Evolutionary conservation across 345 rosid genomes (phyloP).

Genomic region (Salix purpurea): DNA sequence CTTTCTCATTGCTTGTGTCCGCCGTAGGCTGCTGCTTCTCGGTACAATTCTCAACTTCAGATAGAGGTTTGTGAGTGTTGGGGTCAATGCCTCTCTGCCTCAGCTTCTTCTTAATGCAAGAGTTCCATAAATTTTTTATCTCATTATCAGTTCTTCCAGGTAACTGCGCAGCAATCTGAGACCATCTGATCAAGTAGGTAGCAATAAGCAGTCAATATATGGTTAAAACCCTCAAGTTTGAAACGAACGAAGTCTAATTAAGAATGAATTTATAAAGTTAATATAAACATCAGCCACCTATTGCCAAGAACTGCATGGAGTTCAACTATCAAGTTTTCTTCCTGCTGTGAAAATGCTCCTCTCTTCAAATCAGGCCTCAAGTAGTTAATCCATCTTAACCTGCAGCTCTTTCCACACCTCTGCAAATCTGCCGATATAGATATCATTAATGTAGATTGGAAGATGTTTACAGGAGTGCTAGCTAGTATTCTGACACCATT

Average conservation of each 20-base stretch:
- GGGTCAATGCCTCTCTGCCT: conserved; percentile 32
- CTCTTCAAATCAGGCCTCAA: conserved; percentile 85
- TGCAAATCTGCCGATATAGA: conserved; percentile 44
- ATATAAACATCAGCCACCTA: conserved; percentile 32
- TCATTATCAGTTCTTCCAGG: conserved; percentile 31
- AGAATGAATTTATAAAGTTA: neutral
- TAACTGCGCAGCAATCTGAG: conserved; percentile 29
- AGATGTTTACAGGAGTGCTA: neutral
- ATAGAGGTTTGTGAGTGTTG: conserved; percentile 30
- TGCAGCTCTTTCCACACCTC: conserved; percentile 80
- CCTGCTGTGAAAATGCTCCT: conserved; percentile 76
- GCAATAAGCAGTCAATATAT: neutral
- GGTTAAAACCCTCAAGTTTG: neutral
- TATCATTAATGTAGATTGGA: neutral
- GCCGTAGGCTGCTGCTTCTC: conserved; percentile 24
- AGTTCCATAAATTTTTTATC: conserved; percentile 31
- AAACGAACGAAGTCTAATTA: neutral
- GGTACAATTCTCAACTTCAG: conserved; percentile 38
- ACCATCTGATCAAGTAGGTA: conserved; percentile 17
- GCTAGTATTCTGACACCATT: neutral
- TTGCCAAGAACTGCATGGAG: conserved; percentile 75
- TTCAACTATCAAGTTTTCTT: conserved; percentile 70
- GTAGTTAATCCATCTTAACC: conserved; percentile 82
- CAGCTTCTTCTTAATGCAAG: conserved; percentile 28
- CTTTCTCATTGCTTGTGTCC: conserved; percentile 20